phyloP scores from a whole-genome alignment of 2,329 filamentous ascomycete species.

The Aspergillus piperis region DNA sequence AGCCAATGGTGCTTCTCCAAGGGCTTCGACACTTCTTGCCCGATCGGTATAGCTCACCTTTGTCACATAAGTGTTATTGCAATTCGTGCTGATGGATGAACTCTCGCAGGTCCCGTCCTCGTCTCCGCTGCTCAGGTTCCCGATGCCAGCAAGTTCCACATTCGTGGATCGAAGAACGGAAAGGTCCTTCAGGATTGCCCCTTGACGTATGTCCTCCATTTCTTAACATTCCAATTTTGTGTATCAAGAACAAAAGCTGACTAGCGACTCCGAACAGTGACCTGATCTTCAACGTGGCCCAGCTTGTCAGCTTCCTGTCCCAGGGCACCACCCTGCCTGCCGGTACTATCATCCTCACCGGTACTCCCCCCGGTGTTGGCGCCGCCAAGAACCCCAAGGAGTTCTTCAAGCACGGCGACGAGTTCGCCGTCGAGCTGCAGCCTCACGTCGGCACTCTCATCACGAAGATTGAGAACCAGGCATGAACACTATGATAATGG shows the following conservation, averaged over 20 bases:
- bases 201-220: slow-evolving; percentile 37
- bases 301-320: slow-evolving; percentile 43
- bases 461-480: slow-evolving; percentile 44
- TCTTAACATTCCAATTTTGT: no score
- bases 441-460: slow-evolving; percentile 53
- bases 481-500: neutral
- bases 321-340: slow-evolving; percentile 46
- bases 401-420: slow-evolving; percentile 49
- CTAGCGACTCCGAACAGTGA: slow-evolving; percentile 41
- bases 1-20: slow-evolving; percentile 62
- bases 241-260: slow-evolving; percentile 12
- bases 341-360: slow-evolving; percentile 48
- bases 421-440: slow-evolving; percentile 52
- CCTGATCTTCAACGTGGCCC: slow-evolving; percentile 56
- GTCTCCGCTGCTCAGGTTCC: slow-evolving; percentile 44
- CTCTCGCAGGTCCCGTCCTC: slow-evolving; percentile 48
- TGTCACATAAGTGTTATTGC: neutral
- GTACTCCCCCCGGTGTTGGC: slow-evolving; percentile 47
- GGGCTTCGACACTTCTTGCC: slow-evolving; percentile 60
- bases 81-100: neutral
- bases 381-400: slow-evolving; percentile 44
- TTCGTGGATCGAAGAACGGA: slow-evolving; percentile 50
- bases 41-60: slow-evolving; percentile 43
- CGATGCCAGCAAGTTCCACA: slow-evolving; percentile 36
- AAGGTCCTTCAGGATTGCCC: slow-evolving; percentile 53